Evolutionary conservation across 2,329 filamentous ascomycete genomes (phyloP), one percentile per base, ranked within the genome.

Genomic region (Nigrospora oryzae): DNA sequence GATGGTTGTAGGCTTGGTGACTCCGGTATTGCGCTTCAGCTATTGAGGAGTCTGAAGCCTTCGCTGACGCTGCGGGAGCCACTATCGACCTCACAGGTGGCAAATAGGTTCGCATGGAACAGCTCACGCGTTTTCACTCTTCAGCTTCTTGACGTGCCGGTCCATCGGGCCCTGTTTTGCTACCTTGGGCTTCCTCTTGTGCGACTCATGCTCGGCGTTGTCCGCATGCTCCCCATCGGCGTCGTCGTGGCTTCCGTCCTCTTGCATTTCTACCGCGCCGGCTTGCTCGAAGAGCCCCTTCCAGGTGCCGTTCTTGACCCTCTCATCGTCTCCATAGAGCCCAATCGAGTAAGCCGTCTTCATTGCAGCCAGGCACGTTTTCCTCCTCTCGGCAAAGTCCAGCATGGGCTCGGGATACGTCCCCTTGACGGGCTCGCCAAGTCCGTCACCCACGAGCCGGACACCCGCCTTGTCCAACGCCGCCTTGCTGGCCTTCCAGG

Each of bases 401-500:
- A 90, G 86, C 76, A 89, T 89, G 2, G 84, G 83, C 57, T 83
- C 83, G 1, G 84, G 84, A 59, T 89, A 90, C 1, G 72, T 64
- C 1, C 68, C 70, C 19, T 70, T 64, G 4, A 70, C 64, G 32
- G 60, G 53, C 16, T 64, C 63, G 7, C 56, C 58, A 28, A 70
- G 58, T 12, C 68, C 69, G 51, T 79, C 70, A 0, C 75, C 77
- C 36, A 67, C 70, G 36, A 84, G 66, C 15, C 46, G 54, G 42
- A 86, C 83, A 0, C 80, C 77, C 46, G 84, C 86, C 55, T 74
- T 79, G 59, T 78, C 84, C 65, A 87, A 81, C 46, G 88, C 84
- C 16, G 63, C 64, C 35, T 82, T 71, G 2, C 81, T 80, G 36
- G 84, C 83, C 57, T 83, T 88, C 81, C 84, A 86, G 6, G 86